Conservation (phyloP, 2,329 filamentous ascomycete genomes). For the Fusarium tjaetaba region DNA sequence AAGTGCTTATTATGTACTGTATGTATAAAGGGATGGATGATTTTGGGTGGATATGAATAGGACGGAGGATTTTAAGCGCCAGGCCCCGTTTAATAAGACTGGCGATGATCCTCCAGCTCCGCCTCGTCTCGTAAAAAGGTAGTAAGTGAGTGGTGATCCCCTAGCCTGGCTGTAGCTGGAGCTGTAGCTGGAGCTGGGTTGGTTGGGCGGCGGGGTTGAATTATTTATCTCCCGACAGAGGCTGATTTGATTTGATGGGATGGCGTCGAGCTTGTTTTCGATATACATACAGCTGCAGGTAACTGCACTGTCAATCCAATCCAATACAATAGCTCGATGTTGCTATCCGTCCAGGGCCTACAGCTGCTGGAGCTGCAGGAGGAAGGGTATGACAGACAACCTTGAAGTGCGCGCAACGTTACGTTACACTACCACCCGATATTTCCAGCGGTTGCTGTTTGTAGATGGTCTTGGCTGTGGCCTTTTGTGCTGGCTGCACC, state of each 20-base stretch:
- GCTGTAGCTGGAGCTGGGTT: neutral
- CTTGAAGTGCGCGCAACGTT: constrained; percentile 41
- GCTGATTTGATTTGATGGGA: constrained; percentile 9
- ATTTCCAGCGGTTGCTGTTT: constrained; percentile 3
- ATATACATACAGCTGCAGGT: constrained; percentile 2
- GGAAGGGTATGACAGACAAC: constrained; percentile 17
- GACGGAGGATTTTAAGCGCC: constrained; percentile 18
- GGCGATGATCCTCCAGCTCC: constrained; percentile 28
- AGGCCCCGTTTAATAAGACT: constrained; percentile 38
- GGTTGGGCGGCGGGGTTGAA: neutral
- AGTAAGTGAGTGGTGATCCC: constrained; percentile 8
- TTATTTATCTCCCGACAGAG: neutral
- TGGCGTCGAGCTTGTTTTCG: constrained; percentile 15
- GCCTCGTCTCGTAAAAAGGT: constrained; percentile 1
- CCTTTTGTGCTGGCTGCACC: constrained; percentile 7
- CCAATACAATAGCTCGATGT: neutral
- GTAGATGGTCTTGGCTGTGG: neutral
- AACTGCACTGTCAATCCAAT: constrained; percentile 8
- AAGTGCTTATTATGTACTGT: constrained; percentile 10
- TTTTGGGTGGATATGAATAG: constrained; percentile 9
- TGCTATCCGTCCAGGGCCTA: neutral
- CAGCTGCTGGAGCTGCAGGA: neutral
- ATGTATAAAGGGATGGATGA: neutral
- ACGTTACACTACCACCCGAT: constrained; percentile 40
- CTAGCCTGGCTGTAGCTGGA: neutral